Evolutionary conservation across 2,329 filamentous ascomycete species (phyloP), one percentile per base, ranked within the genome.

Genomic region (Sporothrix luriei): DNA sequence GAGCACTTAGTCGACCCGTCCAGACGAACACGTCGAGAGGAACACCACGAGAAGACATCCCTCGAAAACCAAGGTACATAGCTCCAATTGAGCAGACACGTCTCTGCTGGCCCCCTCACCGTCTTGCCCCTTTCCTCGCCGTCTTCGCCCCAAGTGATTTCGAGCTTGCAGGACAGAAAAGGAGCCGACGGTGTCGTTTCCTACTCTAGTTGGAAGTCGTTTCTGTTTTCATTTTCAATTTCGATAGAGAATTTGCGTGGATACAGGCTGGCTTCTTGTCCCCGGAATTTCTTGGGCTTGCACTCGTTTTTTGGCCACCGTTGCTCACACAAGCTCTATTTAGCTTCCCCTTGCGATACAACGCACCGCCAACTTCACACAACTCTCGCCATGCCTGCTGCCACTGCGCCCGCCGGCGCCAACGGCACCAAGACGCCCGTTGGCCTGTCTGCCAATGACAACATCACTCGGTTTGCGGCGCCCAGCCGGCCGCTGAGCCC

Each of bases 391-490:
- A 90, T 90, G 85, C 82, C 87, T 81, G 80, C 83, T 74, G 78
- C 83, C 75, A 79, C 81, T 78, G 78, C 82, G 76, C 76, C 82
- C 68, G 82, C 81, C 76, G 80, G 82, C 78, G 80, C 81, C 77
- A 84, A 83, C 78, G 84, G 84, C 78, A 80, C 80, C 76, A 74
- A 74, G 71, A 75, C 74, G 75, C 79, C 83, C 76, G 82, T 82
- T 77, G 81, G 80, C 74, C 79, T 86, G 74, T 93, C 91, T 80
- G 94, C 92, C 82, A 97, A 99, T 86, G 95, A 99, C 86, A 98
- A 98, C 85, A 98, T 99, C 84, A 91, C 91, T 82, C 93, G 95
- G 77, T 99, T 99, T 82, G 88, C 90, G 77, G 93, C 94, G 78
- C 93, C 95, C 76, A 97, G 93, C 85, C 89, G 95, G 78, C 92